Base-by-base conservation (phyloP, 257 asterid species). In the Solanum pinnatisectum region DNA sequence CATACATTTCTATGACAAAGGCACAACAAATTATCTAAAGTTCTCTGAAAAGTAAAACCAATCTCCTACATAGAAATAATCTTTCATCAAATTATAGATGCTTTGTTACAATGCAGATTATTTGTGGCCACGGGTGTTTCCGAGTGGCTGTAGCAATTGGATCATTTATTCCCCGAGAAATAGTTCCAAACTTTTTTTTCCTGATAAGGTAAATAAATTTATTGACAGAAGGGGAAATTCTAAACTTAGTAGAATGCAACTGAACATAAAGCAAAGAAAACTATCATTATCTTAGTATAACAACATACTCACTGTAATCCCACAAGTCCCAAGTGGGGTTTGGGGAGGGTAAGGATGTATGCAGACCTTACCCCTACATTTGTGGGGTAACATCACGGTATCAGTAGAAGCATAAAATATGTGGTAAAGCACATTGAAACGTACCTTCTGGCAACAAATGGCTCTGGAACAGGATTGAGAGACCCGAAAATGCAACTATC, bases 121-220 rank as follows among this genome's bases (percentile, higher is more conserved):
- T 89, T 60, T 72, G 87, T 27, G 91, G 89, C 63, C 83, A 56
- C 33, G 16, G 33, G 49, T 46, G 84, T 27, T 73, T 83, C 49
- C 91, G 56, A 83, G 91, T 76, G 71, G 89, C 84, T 79, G 9
- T 10, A 27, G 73, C 65, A 78, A 78, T 78, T 23, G 37, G 25
- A 78, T 42, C n/a, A 42, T 78, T 73, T 25, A 56, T 85, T 76
- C 56, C 86, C 36, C 86, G 8, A 32, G 44, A 46, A 81, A 46
- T 16, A 81, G 59, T 27, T 81, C 84, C 52, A 73, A 25, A 44
- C 86, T 42, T 32, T 11, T 65, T 60, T 60, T 65, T 65, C 0
- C 71, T 65, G 16, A 10, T 2, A 4, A 65, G 32, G 32, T 10
- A 65, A 65, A n/a, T 65, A n/a, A 65, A 65, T 65, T 25, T n/a